Evolutionary conservation across 2,329 filamentous ascomycete species (phyloP).

Genomic region (Pestalotiopsis fici): DNA sequence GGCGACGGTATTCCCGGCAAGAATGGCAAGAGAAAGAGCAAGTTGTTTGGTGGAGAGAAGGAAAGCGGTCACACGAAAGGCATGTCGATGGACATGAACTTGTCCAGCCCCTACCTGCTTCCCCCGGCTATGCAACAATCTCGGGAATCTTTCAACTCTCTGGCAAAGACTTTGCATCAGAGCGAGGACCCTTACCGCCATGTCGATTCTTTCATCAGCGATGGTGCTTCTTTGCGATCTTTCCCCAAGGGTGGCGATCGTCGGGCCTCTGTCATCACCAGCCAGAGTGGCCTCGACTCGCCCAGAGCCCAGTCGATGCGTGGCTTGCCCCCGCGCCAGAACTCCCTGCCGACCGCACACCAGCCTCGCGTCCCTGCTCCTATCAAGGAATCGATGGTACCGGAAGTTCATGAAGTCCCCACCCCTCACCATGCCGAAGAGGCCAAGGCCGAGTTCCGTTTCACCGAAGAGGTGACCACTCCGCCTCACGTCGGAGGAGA

Average conservation of each 20-base stretch:
- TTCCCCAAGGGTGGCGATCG: constrained; percentile 37
- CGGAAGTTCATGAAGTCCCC: constrained; percentile 13
- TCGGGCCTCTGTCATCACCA: constrained; percentile 46
- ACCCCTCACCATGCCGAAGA: constrained; percentile 13
- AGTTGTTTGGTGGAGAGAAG: constrained; percentile 59
- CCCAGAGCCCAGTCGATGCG: constrained; percentile 17
- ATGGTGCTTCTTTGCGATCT: constrained; percentile 58
- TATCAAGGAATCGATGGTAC: constrained; percentile 18
- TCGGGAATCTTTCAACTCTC: constrained; percentile 81
- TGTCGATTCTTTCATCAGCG: constrained; percentile 59
- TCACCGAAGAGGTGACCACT: constrained; percentile 31
- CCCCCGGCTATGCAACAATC: constrained; percentile 79
- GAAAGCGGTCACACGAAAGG: constrained; percentile 47
- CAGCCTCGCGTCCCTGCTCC: constrained; percentile 25
- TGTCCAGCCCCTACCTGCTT: constrained; percentile 89
- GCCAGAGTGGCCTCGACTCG: constrained; percentile 27
- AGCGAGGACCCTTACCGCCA: constrained; percentile 84
- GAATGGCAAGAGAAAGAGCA: constrained; percentile 44
- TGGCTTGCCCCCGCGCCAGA: constrained; percentile 38
- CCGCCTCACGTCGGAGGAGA: constrained; percentile 16
- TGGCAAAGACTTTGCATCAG: constrained; percentile 73
- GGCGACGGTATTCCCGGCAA: constrained; percentile 46
- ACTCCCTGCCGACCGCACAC: constrained; percentile 44
- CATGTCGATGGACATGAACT: constrained; percentile 72
- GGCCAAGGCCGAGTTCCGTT: constrained; percentile 34